These are phyloP conservation scores for Tricholoma flavovirens DNA, from an alignment of 768 basidiomycete genomes.

Conservation along the genomic window DNA sequence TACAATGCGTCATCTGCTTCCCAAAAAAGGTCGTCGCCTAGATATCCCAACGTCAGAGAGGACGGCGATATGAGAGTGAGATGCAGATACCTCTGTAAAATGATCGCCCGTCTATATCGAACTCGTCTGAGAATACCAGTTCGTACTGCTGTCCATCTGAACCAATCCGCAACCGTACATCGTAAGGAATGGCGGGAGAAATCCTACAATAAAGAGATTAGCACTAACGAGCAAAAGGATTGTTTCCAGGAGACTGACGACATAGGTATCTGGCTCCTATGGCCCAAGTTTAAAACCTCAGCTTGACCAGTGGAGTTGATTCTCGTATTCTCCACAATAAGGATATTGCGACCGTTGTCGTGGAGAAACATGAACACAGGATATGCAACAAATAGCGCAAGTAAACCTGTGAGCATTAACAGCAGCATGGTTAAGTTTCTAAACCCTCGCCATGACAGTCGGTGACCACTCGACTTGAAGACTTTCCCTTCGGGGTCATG, in stretches of 20 bases:
- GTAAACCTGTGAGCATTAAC: constrained; percentile 48
- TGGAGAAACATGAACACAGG: constrained; percentile 51
- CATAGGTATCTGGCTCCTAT: not conserved
- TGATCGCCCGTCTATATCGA: constrained; percentile 47
- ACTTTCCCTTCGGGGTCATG: constrained; percentile 40
- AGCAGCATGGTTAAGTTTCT: constrained; percentile 62
- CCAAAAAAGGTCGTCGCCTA: not conserved
- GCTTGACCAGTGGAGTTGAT: constrained; percentile 54
- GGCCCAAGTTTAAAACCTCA: not conserved
- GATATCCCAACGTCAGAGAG: not conserved
- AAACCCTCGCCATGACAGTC: constrained; percentile 29
- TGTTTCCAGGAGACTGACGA: constrained; percentile 2
- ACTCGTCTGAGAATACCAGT: constrained; percentile 61
- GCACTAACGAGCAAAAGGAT: not conserved
- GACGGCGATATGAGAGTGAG: not conserved
- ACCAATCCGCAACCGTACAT: constrained; percentile 22
- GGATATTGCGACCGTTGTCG: constrained; percentile 27
- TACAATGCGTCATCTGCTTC: not conserved
- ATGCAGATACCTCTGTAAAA: constrained; percentile 33
- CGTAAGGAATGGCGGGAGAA: constrained; percentile 13
- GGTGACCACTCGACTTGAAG: constrained; percentile 12
- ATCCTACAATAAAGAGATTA: not conserved
- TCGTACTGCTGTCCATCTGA: constrained; percentile 49
- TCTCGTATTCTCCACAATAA: constrained; percentile 51
- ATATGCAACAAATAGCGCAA: constrained; percentile 72